phyloP scores from a whole-genome alignment of 805 yeast genomes.

The Pichia deserticola region DNA sequence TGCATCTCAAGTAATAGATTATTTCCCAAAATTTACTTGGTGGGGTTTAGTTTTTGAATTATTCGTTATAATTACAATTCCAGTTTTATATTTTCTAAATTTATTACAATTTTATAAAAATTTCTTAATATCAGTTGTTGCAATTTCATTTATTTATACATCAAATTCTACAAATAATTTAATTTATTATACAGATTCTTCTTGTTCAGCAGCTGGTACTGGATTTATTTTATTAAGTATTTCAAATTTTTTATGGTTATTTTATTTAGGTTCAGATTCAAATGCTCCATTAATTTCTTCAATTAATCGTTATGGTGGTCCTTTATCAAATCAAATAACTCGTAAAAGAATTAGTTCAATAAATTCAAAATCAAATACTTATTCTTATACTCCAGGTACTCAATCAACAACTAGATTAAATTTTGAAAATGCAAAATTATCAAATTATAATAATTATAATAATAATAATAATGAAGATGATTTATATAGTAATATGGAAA shows the following conservation, averaged over 20 bases:
- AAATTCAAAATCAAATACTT: not conserved
- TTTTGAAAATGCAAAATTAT: not conserved
- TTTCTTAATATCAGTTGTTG: constrained; percentile 47
- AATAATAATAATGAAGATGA: not conserved
- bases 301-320: constrained; percentile 72
- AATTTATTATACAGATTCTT: constrained; percentile 60
- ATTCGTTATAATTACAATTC: constrained; percentile 44
- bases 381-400: not conserved
- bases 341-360: constrained; percentile 12
- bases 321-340: constrained; percentile 15
- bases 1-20: constrained; percentile 29
- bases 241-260: constrained; percentile 75
- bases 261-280: constrained; percentile 86
- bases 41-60: constrained; percentile 89
- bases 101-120: constrained; percentile 62
- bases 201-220: constrained; percentile 82
- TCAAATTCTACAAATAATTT: constrained; percentile 77
- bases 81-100: constrained; percentile 49
- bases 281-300: constrained; percentile 81
- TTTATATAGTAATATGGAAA: constrained; percentile 1
- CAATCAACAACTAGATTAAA: constrained; percentile 7
- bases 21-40: constrained; percentile 85
- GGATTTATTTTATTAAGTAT: constrained; percentile 82
- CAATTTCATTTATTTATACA: constrained; percentile 75
- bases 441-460: not conserved